Conservation (phyloP, 2,329 filamentous ascomycete species). For the Colletotrichum sp. region DNA sequence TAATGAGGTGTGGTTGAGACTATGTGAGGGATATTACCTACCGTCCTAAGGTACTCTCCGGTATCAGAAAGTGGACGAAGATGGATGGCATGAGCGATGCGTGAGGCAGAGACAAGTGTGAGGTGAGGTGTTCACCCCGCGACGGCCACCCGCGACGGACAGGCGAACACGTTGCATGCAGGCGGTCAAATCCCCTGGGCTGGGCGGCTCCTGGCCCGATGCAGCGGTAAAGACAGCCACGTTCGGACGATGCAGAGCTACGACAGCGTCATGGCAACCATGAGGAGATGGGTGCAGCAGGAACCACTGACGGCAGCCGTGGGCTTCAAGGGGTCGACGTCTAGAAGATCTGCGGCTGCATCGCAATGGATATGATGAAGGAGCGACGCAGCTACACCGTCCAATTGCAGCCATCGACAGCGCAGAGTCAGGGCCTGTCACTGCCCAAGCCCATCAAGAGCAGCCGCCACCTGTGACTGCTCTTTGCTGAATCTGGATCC, state of each 20-base stretch:
- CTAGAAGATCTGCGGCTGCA: not conserved
- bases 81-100: not conserved
- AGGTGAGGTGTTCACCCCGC: not conserved
- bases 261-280: constrained; percentile 21
- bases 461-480: not conserved
- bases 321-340: not conserved
- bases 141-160: not conserved
- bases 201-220: not conserved
- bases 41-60: not conserved
- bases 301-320: not conserved
- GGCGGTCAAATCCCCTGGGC: constrained; percentile 1
- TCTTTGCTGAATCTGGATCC: not conserved
- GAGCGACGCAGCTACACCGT: not conserved
- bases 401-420: not conserved
- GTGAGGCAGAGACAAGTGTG: not conserved
- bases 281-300: constrained; percentile 3
- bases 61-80: not conserved
- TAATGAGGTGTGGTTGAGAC: not conserved
- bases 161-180: constrained; percentile 12
- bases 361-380: not conserved
- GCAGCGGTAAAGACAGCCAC: constrained; percentile 4
- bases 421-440: not conserved
- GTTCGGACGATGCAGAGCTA: constrained; percentile 12
- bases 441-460: not conserved
- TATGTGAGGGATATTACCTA: not conserved